phyloP scores from a whole-genome alignment of 75 land plant genomes.

The Cunninghamia lanceolata region DNA sequence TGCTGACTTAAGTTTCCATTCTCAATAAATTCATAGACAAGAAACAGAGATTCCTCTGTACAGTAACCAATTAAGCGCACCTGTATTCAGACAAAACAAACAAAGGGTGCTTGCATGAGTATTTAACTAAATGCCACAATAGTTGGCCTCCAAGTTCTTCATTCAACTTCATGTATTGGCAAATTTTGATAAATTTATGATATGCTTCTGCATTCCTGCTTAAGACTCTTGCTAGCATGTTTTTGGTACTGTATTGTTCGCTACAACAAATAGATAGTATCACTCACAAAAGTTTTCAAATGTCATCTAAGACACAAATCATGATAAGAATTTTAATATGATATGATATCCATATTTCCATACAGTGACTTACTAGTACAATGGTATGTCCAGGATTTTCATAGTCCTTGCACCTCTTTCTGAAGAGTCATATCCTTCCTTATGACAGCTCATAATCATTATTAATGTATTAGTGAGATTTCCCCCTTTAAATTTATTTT shows the following conservation, averaged over 20 bases:
- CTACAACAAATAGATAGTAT: neutral
- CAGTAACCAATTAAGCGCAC: slow-evolving; percentile 96
- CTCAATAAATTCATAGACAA: slow-evolving; percentile 89
- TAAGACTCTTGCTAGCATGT: neutral
- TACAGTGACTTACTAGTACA: neutral
- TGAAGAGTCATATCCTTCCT: neutral
- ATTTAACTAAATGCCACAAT: neutral
- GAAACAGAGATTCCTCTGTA: slow-evolving; percentile 73
- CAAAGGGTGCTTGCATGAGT: neutral
- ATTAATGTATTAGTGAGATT: neutral
- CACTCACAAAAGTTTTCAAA: neutral
- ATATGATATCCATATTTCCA: neutral
- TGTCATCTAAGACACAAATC: neutral
- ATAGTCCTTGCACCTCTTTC: neutral
- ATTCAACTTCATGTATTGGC: neutral
- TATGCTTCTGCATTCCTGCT: neutral
- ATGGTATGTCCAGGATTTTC: neutral
- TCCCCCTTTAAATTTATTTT: too few species aligned
- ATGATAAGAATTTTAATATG: neutral
- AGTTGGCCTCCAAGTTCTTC: neutral
- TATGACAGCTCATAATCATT: neutral
- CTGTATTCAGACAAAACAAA: slow-evolving; percentile 33
- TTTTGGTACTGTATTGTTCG: neutral
- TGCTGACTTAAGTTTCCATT: slow-evolving; percentile 93
- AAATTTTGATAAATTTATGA: neutral